These are phyloP conservation scores for Rhodomyrtus psidioides DNA, from an alignment of 441 rosid species.

Conservation along the genomic window DNA sequence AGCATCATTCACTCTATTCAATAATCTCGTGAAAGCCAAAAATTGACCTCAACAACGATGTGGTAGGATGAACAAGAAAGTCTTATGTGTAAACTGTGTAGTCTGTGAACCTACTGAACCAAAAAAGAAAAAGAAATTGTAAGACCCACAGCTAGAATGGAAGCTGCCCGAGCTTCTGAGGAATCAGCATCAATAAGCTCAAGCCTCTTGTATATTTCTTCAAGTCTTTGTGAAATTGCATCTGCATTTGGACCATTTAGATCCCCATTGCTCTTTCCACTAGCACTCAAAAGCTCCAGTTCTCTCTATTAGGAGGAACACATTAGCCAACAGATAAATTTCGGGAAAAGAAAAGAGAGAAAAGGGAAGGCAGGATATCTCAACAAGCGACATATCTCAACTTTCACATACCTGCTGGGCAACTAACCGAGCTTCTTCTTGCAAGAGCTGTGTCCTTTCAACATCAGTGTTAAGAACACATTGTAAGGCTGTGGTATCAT, in stretches of 20 bases:
- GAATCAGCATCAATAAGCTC: constrained; percentile 86
- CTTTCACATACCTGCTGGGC: constrained; percentile 51
- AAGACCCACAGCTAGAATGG: constrained; percentile 86
- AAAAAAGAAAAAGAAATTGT: not conserved
- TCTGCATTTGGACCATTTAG: constrained; percentile 49
- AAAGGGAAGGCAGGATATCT: not conserved
- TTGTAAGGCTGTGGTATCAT: constrained; percentile 78
- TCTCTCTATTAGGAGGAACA: constrained; percentile 49
- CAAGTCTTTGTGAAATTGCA: constrained; percentile 57
- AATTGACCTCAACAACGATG: not conserved
- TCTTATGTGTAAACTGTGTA: not conserved
- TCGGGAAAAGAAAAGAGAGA: not conserved
- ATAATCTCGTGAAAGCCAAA: not conserved
- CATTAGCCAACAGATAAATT: not conserved
- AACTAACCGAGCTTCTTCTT: constrained; percentile 65
- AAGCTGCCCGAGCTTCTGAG: constrained; percentile 93
- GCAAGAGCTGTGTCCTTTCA: constrained; percentile 74
- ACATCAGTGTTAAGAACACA: constrained; percentile 89
- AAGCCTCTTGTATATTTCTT: constrained; percentile 91
- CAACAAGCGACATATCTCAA: not conserved
- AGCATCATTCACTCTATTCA: not conserved
- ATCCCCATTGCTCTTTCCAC: constrained; percentile 34
- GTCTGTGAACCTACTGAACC: not conserved
- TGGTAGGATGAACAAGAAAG: not conserved
- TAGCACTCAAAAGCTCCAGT: constrained; percentile 43